Percentiles rank a stretch among this genome's conserved stretches.
Conservation (phyloP, 1,284 basidiomycete genomes). For the Sanguinoderma infundibulare region DNA sequence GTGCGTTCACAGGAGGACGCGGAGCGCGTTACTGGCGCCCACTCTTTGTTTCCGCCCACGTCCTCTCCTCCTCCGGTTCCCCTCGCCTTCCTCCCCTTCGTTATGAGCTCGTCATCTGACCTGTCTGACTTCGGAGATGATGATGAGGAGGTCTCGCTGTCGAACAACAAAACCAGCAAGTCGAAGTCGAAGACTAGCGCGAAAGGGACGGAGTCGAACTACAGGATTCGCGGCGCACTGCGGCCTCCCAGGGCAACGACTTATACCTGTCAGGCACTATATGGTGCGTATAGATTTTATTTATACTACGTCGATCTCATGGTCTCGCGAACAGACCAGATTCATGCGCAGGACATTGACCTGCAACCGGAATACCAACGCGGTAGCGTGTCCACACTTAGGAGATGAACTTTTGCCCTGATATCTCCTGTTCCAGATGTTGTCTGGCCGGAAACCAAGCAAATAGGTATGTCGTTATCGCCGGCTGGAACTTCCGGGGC, state of each 20-base stretch:
- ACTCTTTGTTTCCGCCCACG: neutral
- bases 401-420: neutral
- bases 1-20: neutral
- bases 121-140: slow-evolving; percentile 44
- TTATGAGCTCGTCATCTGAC: slow-evolving; percentile 43
- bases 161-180: slow-evolving; percentile 15
- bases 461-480: slow-evolving; percentile 30
- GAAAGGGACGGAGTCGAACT: slow-evolving; percentile 30
- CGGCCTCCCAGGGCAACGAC: slow-evolving; percentile 67
- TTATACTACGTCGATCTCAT: neutral
- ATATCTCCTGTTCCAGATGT: slow-evolving; percentile 48
- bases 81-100: slow-evolving; percentile 26
- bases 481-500: neutral
- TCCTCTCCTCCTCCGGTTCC: neutral
- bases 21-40: slow-evolving; percentile 2
- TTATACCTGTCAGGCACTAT: slow-evolving; percentile 68
- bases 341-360: slow-evolving; percentile 60
- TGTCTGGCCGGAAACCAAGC: slow-evolving; percentile 59
- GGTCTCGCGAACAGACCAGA: slow-evolving; percentile 52
- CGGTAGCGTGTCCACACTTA: slow-evolving; percentile 43
- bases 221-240: slow-evolving; percentile 58
- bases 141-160: slow-evolving; percentile 28
- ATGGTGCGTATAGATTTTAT: slow-evolving; percentile 46
- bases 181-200: slow-evolving; percentile 27
- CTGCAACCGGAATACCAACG: slow-evolving; percentile 79